phyloP scores from a whole-genome alignment of 2,329 filamentous ascomycete species.

The Ascochyta clinopodiicola region DNA sequence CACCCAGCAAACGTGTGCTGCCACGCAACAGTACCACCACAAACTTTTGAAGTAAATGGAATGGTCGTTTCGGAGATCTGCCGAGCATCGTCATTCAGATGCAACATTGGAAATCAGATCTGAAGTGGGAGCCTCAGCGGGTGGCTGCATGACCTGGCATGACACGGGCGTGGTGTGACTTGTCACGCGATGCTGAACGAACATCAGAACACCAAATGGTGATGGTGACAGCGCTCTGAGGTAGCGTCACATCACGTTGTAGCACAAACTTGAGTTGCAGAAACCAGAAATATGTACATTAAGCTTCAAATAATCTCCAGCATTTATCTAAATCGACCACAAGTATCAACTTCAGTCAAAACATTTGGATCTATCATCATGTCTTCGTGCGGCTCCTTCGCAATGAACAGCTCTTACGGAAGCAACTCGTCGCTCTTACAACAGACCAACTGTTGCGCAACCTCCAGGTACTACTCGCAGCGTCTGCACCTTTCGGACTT shows the following conservation, averaged over 20 bases:
- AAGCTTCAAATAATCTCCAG: constrained; percentile 10
- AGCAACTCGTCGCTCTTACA: constrained; percentile 23
- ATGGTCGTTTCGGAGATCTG: not conserved
- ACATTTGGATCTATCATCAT: not conserved
- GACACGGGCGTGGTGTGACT: constrained; percentile 22
- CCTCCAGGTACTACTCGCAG: constrained; percentile 19
- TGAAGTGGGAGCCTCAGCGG: not conserved
- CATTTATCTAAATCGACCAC: not conserved
- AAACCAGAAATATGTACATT: constrained; percentile 16
- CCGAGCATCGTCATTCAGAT: not conserved
- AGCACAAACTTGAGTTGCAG: not conserved
- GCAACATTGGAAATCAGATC: not conserved
- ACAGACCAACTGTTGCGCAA: constrained; percentile 10
- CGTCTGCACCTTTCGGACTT: constrained; percentile 16
- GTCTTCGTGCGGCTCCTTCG: constrained; percentile 19
- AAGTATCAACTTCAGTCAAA: not conserved
- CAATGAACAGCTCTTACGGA: constrained; percentile 18
- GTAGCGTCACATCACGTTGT: constrained; percentile 17
- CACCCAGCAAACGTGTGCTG: not conserved
- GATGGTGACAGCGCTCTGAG: constrained; percentile 10
- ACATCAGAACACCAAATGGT: constrained; percentile 14
- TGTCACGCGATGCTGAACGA: constrained; percentile 14
- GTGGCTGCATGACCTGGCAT: constrained; percentile 9
- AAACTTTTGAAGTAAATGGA: not conserved
- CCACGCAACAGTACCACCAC: not conserved